Evolutionary conservation across 768 basidiomycete species (phyloP).

Genomic region (Naganishia kalamii): DNA sequence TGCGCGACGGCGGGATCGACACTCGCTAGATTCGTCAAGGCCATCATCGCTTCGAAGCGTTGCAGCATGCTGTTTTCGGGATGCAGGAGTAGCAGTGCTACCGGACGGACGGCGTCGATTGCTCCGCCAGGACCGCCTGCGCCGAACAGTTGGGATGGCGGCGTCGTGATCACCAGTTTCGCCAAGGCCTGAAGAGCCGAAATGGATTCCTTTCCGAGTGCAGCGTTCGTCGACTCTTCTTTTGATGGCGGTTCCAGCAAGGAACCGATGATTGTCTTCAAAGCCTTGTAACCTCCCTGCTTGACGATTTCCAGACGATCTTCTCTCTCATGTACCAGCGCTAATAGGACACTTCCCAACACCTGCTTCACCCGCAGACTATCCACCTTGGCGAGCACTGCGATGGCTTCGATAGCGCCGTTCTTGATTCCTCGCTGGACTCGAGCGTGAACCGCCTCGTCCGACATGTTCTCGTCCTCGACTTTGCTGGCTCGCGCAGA

Average conservation of each 20-base stretch:
- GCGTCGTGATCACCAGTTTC: constrained; percentile 84
- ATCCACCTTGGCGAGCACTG: constrained; percentile 57
- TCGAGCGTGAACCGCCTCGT: constrained; percentile 60
- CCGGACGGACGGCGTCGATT: constrained; percentile 75
- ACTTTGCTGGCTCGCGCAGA: constrained; percentile 22
- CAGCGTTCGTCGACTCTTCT: constrained; percentile 54
- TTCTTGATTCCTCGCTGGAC: constrained; percentile 57
- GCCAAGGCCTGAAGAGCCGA: constrained; percentile 76
- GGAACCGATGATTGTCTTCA: constrained; percentile 27
- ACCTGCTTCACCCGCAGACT: constrained; percentile 60
- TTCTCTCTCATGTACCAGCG: constrained; percentile 67
- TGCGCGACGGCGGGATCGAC: constrained; percentile 61
- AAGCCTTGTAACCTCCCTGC: constrained; percentile 67
- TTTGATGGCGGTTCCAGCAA: constrained; percentile 47
- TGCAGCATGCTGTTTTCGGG: constrained; percentile 67
- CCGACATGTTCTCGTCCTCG: constrained; percentile 51
- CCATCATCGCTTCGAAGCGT: constrained; percentile 90
- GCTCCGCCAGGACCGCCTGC: constrained; percentile 63
- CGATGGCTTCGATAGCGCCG: constrained; percentile 62
- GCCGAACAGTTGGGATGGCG: constrained; percentile 85
- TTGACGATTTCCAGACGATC: constrained; percentile 71
- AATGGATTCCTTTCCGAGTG: constrained; percentile 21
- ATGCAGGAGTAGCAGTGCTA: constrained; percentile 67
- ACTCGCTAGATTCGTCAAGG: constrained; percentile 87
- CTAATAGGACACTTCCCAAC: constrained; percentile 61